A percentile compares a stretch with the other conserved stretches of the same genome.
Conservation (phyloP, 805 yeast species). For the Phaffomyces antillensis region DNA sequence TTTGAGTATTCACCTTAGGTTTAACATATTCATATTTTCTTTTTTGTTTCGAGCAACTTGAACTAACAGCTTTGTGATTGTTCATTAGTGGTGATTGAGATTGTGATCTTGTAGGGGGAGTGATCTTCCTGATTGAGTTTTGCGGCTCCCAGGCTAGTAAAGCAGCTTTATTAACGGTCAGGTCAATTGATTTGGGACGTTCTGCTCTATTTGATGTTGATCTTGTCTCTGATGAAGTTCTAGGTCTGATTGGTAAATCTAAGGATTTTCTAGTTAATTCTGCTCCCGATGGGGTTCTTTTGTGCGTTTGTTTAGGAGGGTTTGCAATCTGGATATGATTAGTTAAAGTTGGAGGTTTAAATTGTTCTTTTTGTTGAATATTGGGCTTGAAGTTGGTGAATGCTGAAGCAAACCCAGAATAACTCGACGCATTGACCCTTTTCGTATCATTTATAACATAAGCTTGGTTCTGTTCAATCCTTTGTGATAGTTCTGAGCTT, state of each 20-base stretch:
- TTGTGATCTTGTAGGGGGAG: constrained; percentile 4
- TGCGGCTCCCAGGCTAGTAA: constrained; percentile 21
- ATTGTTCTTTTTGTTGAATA: not conserved
- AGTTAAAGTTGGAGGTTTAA: not conserved
- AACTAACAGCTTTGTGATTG: not conserved
- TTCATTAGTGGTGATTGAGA: not conserved
- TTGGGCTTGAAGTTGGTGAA: constrained; percentile 5
- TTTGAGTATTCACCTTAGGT: constrained; percentile 22
- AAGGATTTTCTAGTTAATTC: constrained; percentile 7
- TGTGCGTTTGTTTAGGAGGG: not conserved
- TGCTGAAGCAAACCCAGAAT: constrained; percentile 21
- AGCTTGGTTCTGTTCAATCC: constrained; percentile 9
- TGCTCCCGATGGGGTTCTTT: not conserved
- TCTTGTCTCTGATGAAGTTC: constrained; percentile 1
- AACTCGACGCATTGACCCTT: constrained; percentile 16
- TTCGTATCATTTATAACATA: constrained; percentile 11
- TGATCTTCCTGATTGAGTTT: constrained; percentile 6
- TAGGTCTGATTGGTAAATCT: constrained; percentile 13
- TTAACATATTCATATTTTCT: constrained; percentile 20
- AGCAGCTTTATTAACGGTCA: constrained; percentile 22
- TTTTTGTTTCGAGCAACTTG: constrained; percentile 1
- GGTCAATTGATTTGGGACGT: constrained; percentile 21
- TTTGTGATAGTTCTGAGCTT: constrained; percentile 7
- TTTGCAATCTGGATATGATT: not conserved
- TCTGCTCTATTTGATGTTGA: constrained; percentile 9